phyloP scores from a whole-genome alignment of 108 stramenopile genomes.

The Cylindrotheca fusiformis region DNA sequence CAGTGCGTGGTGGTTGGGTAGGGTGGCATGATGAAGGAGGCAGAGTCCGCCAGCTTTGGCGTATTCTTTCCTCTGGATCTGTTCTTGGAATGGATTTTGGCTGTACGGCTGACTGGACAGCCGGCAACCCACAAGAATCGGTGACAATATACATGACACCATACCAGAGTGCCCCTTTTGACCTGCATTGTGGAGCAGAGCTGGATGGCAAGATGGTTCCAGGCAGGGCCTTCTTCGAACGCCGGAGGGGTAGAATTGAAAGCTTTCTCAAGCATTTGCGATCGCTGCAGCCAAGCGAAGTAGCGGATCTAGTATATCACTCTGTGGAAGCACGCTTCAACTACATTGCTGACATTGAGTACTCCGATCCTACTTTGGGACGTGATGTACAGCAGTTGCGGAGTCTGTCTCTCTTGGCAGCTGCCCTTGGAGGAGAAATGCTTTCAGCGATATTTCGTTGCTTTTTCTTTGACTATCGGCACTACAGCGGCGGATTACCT shows the following conservation, averaged over 20 bases:
- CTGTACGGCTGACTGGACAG: not conserved
- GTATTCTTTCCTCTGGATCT: slow-evolving; percentile 51
- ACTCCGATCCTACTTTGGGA: slow-evolving; percentile 43
- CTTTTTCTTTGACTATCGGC: slow-evolving; percentile 77
- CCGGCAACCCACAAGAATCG: slow-evolving; percentile 6
- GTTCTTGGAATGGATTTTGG: slow-evolving; percentile 46
- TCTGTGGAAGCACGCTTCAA: slow-evolving; percentile 41
- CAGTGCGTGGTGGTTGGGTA: slow-evolving; percentile 49
- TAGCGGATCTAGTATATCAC: slow-evolving; percentile 54
- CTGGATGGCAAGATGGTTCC: not conserved
- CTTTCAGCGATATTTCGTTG: slow-evolving; percentile 64
- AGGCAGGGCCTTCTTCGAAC: slow-evolving; percentile 54
- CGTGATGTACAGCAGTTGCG: slow-evolving; percentile 56
- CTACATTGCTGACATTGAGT: slow-evolving; percentile 13
- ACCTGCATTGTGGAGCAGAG: slow-evolving; percentile 71
- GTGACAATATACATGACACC: slow-evolving; percentile 63
- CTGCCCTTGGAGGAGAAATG: slow-evolving; percentile 63
- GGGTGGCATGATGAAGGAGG: slow-evolving; percentile 87
- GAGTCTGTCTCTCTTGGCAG: slow-evolving; percentile 70
- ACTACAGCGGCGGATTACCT: slow-evolving; percentile 81
- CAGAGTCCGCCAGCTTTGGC: slow-evolving; percentile 65
- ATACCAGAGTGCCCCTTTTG: slow-evolving; percentile 80
- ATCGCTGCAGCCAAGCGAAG: slow-evolving; percentile 24
- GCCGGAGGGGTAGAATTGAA: slow-evolving; percentile 44
- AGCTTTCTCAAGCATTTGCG: slow-evolving; percentile 45